Base-by-base conservation (phyloP, 345 rosid genomes). In the Corymbia maculata region DNA sequence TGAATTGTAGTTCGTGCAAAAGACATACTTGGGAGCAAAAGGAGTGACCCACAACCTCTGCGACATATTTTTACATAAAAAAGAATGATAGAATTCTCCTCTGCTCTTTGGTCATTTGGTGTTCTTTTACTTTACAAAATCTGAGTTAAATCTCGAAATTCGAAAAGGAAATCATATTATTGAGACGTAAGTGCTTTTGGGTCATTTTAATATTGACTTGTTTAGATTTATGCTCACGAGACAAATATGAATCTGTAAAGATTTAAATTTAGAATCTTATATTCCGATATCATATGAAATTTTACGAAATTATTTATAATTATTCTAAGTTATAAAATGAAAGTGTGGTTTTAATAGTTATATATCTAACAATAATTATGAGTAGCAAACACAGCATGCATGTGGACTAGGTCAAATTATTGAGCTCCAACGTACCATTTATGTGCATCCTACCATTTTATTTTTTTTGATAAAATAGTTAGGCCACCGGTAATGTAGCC, bases 231-330 rank as follows among this genome's bases (percentile, higher is more conserved):
- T 0, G 2, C 19, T 10, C 14, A 1, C 1, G 14, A 70, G 11
- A 70, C 4, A 70, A 32, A 70, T 68, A 36, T 30, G 3, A 2
- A 30, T 2, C 10, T 66, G 8, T 4, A 66, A 30, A 30, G 4
- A 30, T 30, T 30, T 30, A 4, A 30, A 30, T 14, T 30, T 0
- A 0, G 1, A 19, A 30, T 21, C 14, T n/a, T 14, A 8, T 3
- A 7, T 30, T 66, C 0, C 14, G 0, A 14, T 66, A 30, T 15
- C 9, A 4, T 66, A 17, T 66, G 17, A n/a, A 16, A 66, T 0
- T 32, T 32, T 32, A 45, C 3, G 7, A 2, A 1, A 70, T 17
- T 1, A 36, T 17, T 70, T 24, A 2, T 0, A 8, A 70, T 14
- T 70, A 3, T 70, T 70, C 8, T 70, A 17, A 70, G 7, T 8